phyloP scores from a whole-genome alignment of 768 basidiomycete species.

The Cystobasidium tubakii region DNA sequence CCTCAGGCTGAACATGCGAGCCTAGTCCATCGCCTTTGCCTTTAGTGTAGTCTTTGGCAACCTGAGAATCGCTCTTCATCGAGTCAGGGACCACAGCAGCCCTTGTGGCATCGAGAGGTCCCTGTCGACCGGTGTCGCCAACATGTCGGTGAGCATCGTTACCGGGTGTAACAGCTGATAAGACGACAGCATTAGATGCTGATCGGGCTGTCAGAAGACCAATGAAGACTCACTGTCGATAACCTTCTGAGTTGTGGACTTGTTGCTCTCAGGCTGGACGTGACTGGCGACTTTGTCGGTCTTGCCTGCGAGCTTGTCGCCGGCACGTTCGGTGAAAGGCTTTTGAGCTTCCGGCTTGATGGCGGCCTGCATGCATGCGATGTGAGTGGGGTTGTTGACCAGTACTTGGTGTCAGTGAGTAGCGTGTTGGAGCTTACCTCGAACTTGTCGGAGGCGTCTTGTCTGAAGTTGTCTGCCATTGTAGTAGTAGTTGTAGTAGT shows the following conservation, averaged over 20 bases:
- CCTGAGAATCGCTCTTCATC: background rate
- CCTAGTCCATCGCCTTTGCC: slow-evolving; percentile 1
- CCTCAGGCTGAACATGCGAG: slow-evolving; percentile 4
- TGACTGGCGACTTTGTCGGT: slow-evolving; percentile 19
- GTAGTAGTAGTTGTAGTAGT: background rate
- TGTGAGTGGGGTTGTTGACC: background rate
- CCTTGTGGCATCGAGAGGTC: background rate
- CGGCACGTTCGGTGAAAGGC: slow-evolving; percentile 20
- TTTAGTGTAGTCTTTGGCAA: slow-evolving; percentile 3
- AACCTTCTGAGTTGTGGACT: slow-evolving; percentile 31
- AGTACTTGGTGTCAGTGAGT: background rate
- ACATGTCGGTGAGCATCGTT: slow-evolving; percentile 21
- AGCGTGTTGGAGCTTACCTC: background rate
- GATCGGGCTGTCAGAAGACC: background rate
- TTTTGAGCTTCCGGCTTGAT: slow-evolving; percentile 32
- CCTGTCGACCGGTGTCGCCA: slow-evolving; percentile 11
- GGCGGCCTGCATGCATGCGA: slow-evolving; percentile 4
- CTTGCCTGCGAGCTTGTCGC: slow-evolving; percentile 5
- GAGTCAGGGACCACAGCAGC: slow-evolving; percentile 16
- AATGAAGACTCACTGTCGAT: slow-evolving; percentile 10
- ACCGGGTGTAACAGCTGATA: slow-evolving; percentile 23
- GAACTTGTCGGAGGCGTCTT: slow-evolving; percentile 19
- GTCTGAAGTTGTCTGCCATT: slow-evolving; percentile 36
- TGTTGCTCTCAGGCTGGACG: slow-evolving; percentile 23
- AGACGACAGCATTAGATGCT: background rate